These are phyloP conservation scores for Hydnum rufescens DNA, from an alignment of 768 basidiomycete species.

Conservation along the genomic window DNA sequence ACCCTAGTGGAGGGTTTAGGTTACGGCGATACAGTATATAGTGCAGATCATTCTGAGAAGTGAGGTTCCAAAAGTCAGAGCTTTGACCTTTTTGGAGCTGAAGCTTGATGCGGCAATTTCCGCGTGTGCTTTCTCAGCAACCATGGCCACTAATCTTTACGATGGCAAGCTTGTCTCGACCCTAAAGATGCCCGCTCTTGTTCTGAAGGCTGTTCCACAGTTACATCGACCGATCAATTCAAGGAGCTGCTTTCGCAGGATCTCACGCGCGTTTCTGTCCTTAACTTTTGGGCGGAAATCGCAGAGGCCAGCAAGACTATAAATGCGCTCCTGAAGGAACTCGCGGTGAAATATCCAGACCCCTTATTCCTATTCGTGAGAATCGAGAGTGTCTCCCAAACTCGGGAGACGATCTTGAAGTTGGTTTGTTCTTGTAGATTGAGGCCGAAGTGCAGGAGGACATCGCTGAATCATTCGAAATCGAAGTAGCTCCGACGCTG, in stretches of 20 bases:
- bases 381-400: not conserved
- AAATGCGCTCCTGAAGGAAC: slow-evolving; percentile 56
- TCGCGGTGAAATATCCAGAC: slow-evolving; percentile 48
- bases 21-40: too few relatives aligned
- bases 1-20: too few relatives aligned
- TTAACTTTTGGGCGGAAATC: slow-evolving; percentile 87
- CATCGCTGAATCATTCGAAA: slow-evolving; percentile 81
- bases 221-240: slow-evolving; percentile 44
- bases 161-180: not conserved
- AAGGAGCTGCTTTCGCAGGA: slow-evolving; percentile 53
- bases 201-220: too few relatives aligned
- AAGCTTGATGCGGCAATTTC: too few relatives aligned
- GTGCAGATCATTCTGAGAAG: too few relatives aligned
- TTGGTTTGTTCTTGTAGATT: slow-evolving; percentile 29
- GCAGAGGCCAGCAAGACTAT: slow-evolving; percentile 81
- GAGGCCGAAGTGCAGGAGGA: slow-evolving; percentile 67
- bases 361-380: slow-evolving; percentile 57
- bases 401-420: not conserved
- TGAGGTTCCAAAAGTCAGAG: too few relatives aligned
- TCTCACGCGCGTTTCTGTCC: slow-evolving; percentile 59
- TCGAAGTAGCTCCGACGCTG: slow-evolving; percentile 75
- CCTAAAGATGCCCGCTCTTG: not conserved
- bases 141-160: not conserved
- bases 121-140: not conserved
- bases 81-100: too few relatives aligned